Conservation (phyloP, 164 flowering plant genomes). For the Chimonanthus salicifolius region DNA sequence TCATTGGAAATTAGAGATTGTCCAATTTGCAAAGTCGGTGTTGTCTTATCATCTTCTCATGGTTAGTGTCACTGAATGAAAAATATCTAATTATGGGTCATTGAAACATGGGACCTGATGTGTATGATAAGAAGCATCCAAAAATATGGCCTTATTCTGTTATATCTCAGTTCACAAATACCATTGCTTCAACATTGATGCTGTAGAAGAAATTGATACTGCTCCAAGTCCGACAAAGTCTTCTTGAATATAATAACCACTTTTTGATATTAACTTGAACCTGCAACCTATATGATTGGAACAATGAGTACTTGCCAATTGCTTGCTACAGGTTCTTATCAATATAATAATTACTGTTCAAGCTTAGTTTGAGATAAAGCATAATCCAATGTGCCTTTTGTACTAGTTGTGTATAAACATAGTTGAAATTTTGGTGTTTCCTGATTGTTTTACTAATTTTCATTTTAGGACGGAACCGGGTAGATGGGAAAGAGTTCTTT, state of each 20-base stretch:
- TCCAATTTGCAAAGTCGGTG: background rate
- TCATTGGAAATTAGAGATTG: background rate
- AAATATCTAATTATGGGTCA: background rate
- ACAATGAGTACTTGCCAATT: no score
- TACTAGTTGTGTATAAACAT: background rate
- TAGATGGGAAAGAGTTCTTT: conserved; percentile 94
- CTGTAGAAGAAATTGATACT: background rate
- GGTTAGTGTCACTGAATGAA: background rate
- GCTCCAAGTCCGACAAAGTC: background rate
- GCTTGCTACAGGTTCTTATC: no score
- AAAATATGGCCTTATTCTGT: no score
- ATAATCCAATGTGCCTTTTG: no score
- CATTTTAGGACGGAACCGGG: conserved; percentile 72
- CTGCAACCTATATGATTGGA: no score
- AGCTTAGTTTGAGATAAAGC: no score
- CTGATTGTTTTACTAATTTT: conserved; percentile 4
- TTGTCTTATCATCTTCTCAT: background rate
- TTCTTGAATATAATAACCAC: no score
- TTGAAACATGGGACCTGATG: background rate
- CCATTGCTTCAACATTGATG: background rate
- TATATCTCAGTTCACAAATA: background rate
- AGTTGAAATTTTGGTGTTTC: background rate
- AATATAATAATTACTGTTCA: no score
- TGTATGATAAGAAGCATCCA: background rate
- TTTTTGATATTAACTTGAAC: no score